Conservation (phyloP, 2,329 filamentous ascomycete genomes). For the Phialophora macrospora region DNA sequence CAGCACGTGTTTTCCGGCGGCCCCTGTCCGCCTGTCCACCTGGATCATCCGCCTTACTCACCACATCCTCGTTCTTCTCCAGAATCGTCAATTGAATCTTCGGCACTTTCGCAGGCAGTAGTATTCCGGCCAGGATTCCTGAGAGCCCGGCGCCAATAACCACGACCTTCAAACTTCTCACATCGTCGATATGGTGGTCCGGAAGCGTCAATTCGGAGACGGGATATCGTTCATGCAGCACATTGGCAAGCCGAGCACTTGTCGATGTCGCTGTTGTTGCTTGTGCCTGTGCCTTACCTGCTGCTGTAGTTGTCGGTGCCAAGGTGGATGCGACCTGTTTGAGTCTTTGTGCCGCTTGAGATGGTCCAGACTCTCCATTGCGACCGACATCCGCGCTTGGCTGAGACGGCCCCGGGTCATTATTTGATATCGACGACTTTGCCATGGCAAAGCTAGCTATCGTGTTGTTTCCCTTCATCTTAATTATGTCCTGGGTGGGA, state of each 20-base stretch:
- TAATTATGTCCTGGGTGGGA: neutral
- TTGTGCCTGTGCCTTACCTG: neutral
- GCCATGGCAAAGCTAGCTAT: slow-evolving; percentile 7
- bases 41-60: slow-evolving; percentile 12
- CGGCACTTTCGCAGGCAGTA: slow-evolving; percentile 46
- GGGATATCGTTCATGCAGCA: slow-evolving; percentile 17
- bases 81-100: slow-evolving; percentile 39
- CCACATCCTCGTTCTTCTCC: slow-evolving; percentile 37
- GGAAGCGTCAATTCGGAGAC: slow-evolving; percentile 36
- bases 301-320: neutral
- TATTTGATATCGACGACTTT: neutral
- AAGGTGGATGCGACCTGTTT: neutral
- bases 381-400: neutral
- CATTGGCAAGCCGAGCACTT: slow-evolving; percentile 8
- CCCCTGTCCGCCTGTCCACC: neutral
- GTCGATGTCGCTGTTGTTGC: neutral
- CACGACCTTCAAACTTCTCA: slow-evolving; percentile 44
- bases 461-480: neutral
- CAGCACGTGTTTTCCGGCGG: neutral
- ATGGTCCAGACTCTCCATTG: neutral
- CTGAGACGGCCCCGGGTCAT: slow-evolving; percentile 10
- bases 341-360: neutral
- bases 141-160: slow-evolving; percentile 49
- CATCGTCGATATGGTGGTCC: slow-evolving; percentile 44
- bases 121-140: slow-evolving; percentile 47